A percentile compares a stretch with the other conserved stretches of the same genome.
Evolutionary conservation across 352 stramenopile genomes (phyloP).

Genomic region (Phytophthora pinifolia): DNA sequence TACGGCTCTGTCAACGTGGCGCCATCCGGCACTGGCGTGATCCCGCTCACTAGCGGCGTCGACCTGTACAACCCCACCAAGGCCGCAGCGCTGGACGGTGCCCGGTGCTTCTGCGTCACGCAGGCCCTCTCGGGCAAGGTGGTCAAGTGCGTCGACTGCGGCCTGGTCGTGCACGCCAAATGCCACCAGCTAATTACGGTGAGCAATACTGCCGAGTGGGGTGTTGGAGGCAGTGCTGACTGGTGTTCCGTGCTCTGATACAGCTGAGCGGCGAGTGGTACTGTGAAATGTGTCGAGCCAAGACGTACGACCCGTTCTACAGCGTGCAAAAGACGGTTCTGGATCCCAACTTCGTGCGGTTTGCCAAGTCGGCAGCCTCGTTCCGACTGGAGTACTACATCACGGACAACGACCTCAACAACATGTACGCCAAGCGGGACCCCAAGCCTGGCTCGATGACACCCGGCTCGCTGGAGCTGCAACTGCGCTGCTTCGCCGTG

Average conservation of each 20-base stretch:
- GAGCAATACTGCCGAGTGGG: not conserved
- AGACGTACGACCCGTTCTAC: slow-evolving; percentile 75
- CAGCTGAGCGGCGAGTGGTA: slow-evolving; percentile 60
- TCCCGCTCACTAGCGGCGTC: slow-evolving; percentile 28
- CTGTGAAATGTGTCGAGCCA: slow-evolving; percentile 69
- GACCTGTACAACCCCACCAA: slow-evolving; percentile 40
- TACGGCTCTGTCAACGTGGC: slow-evolving; percentile 12
- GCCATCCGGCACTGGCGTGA: slow-evolving; percentile 15
- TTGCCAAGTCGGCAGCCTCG: slow-evolving; percentile 44
- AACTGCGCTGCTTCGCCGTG: slow-evolving; percentile 74
- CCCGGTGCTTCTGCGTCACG: slow-evolving; percentile 62
- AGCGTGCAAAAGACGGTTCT: slow-evolving; percentile 58
- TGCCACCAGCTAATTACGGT: slow-evolving; percentile 74
- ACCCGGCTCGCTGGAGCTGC: slow-evolving; percentile 64
- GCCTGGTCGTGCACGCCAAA: slow-evolving; percentile 69
- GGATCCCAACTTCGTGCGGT: slow-evolving; percentile 61
- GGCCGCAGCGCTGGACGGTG: slow-evolving; percentile 34
- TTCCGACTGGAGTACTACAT: slow-evolving; percentile 73
- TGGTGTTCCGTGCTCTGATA: slow-evolving; percentile 6
- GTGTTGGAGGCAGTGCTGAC: slow-evolving; percentile 2
- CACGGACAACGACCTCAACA: slow-evolving; percentile 71
- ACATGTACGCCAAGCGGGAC: slow-evolving; percentile 62
- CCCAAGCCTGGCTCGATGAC: slow-evolving; percentile 52
- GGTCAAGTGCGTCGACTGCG: slow-evolving; percentile 54
- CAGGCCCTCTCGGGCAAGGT: slow-evolving; percentile 39